A percentile compares a stretch with the other conserved stretches of the same genome.
Conservation (phyloP, 2,329 filamentous ascomycete genomes). For the Alternaria ventricosa region DNA sequence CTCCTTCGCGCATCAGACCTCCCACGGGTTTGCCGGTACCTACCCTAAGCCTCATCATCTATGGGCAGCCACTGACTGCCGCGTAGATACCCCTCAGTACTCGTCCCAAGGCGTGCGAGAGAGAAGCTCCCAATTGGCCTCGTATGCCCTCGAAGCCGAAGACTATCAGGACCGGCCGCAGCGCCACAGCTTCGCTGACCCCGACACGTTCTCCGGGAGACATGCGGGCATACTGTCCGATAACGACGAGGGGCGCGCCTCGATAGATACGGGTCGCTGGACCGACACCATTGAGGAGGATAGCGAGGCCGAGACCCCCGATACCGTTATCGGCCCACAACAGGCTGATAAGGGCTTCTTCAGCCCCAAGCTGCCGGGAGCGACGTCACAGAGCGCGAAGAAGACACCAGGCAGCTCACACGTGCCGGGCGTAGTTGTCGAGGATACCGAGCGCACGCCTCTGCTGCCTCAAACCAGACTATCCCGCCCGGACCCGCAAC, state of each 20-base stretch:
- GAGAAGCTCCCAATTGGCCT: slow-evolving; percentile 86
- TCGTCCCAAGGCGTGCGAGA: slow-evolving; percentile 79
- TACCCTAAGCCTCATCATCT: not conserved
- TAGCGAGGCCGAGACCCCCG: slow-evolving; percentile 63
- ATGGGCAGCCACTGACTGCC: slow-evolving; percentile 27
- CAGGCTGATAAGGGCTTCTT: slow-evolving; percentile 29
- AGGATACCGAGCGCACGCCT: slow-evolving; percentile 46
- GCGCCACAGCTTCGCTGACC: slow-evolving; percentile 33
- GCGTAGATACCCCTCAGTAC: slow-evolving; percentile 73
- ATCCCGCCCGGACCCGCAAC: slow-evolving; percentile 28
- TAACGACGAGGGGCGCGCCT: slow-evolving; percentile 31
- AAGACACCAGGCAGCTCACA: slow-evolving; percentile 1
- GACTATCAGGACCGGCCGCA: slow-evolving; percentile 37
- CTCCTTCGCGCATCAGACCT: slow-evolving; percentile 73
- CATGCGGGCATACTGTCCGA: slow-evolving; percentile 23
- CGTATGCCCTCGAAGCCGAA: slow-evolving; percentile 68
- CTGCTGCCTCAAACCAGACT: slow-evolving; percentile 47
- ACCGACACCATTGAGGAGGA: slow-evolving; percentile 67
- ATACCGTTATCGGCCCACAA: slow-evolving; percentile 39
- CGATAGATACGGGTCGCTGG: slow-evolving; percentile 42
- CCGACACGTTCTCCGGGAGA: slow-evolving; percentile 27
- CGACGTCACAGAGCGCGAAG: slow-evolving; percentile 6
- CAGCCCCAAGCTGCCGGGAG: slow-evolving; percentile 18
- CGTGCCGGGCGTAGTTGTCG: slow-evolving; percentile 33
- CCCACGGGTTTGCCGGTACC: slow-evolving; percentile 66